These are phyloP conservation scores for Cercospora sp. DNA, from an alignment of 2,329 filamentous ascomycete genomes.

Conservation along the genomic window DNA sequence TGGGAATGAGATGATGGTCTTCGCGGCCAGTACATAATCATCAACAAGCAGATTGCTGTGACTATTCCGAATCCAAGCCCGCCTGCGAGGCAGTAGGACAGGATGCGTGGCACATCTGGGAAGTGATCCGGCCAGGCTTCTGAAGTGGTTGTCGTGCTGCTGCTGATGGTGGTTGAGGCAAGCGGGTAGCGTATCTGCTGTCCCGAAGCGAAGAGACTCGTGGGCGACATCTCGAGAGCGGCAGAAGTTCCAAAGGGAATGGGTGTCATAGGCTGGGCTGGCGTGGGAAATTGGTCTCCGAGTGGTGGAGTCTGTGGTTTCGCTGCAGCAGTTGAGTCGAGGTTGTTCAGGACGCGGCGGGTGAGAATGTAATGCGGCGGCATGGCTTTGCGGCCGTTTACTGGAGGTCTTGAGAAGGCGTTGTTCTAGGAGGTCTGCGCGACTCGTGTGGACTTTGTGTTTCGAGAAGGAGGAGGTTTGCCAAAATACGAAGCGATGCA, in stretches of 20 bases:
- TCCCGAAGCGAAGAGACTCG: not conserved
- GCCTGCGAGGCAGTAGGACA: slow-evolving; percentile 6
- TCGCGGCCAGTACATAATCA: slow-evolving; percentile 29
- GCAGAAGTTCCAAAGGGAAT: not conserved
- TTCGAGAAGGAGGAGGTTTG: not conserved
- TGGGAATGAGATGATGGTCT: not conserved
- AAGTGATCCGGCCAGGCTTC: slow-evolving; percentile 9
- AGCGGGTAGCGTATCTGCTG: not conserved
- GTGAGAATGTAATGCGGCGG: not conserved
- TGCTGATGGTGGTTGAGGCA: not conserved
- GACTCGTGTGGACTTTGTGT: not conserved
- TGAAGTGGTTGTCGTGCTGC: not conserved
- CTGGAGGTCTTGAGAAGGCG: not conserved
- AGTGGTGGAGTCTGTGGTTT: not conserved
- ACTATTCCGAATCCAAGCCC: slow-evolving; percentile 25
- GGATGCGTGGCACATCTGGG: slow-evolving; percentile 10
- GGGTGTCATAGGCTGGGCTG: not conserved
- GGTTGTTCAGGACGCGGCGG: not conserved
- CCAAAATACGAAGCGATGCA: not conserved
- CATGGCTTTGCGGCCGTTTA: not conserved
- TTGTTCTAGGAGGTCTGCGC: not conserved
- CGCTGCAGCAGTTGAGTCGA: not conserved
- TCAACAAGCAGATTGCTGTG: slow-evolving; percentile 22
- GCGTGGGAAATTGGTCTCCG: not conserved
- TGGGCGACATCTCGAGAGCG: not conserved